Evolutionary conservation across 2,329 filamentous ascomycete species (phyloP).

Genomic region (Epichloe glyceriae): DNA sequence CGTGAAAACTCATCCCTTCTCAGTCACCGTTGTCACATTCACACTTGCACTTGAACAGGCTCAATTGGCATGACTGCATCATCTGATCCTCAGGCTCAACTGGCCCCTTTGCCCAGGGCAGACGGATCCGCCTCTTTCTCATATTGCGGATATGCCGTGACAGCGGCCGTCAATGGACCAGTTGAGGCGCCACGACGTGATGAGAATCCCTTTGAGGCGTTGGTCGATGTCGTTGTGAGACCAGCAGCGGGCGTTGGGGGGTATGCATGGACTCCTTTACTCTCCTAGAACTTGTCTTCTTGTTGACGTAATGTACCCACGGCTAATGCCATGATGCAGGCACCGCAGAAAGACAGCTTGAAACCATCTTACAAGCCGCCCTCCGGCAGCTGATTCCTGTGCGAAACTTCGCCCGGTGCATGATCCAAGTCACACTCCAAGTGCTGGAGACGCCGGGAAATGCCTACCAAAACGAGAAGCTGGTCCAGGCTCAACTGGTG

Average conservation of each 20-base stretch:
- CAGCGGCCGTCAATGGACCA: constrained; percentile 82
- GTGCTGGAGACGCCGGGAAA: constrained; percentile 56
- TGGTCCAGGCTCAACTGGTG: constrained; percentile 48
- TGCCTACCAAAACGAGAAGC: constrained; percentile 47
- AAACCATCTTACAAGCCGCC: constrained; percentile 59
- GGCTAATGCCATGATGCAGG: constrained; percentile 24
- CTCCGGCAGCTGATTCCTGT: constrained; percentile 63
- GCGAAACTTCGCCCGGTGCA: constrained; percentile 60
- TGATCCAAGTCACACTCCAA: constrained; percentile 76
- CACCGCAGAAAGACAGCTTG: constrained; percentile 69
- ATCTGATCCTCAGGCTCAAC: constrained; percentile 35
- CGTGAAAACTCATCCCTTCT: background rate
- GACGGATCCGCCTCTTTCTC: constrained; percentile 74
- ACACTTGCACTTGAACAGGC: background rate
- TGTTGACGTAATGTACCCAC: background rate
- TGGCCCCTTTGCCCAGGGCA: constrained; percentile 52
- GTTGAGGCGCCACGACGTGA: constrained; percentile 82
- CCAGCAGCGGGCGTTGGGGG: constrained; percentile 72
- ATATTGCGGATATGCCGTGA: constrained; percentile 63
- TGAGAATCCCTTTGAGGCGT: constrained; percentile 82
- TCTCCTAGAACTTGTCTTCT: no score
- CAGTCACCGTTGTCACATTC: background rate
- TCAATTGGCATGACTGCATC: constrained; percentile 28
- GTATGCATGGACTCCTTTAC: constrained; percentile 28
- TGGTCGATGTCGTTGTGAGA: constrained; percentile 79